Evolutionary conservation across 306 rosid genomes (phyloP), one percentile per base, ranked within the genome.

Genomic region (Malus asiatica): DNA sequence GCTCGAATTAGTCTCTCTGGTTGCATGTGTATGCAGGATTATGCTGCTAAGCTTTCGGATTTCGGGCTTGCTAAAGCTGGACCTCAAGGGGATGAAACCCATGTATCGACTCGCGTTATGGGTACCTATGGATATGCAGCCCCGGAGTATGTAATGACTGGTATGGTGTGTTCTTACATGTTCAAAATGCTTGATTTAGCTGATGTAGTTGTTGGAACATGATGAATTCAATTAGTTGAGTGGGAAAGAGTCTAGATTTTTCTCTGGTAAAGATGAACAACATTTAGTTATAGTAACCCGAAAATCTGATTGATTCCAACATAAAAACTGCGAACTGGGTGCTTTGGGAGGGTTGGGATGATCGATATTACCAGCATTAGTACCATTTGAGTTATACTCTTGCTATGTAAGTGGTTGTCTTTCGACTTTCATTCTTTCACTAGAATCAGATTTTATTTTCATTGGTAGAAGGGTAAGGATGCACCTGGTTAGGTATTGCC

Each of bases 91-190:
- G 98, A 93, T 76, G 98, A 93, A 79, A 93, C 98, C 73, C 98
- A 93, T 87, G 98, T 93, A 65, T 93, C 98, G 46, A 93, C 98
- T 67, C 88, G 98, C 74, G 98, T 93, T 75, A 93, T 93, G 98
- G 98, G 98, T 25, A 93, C 98, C 74, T 93, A 93, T 81, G 98
- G 98, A 61, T 93, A 93, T 86, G 98, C 98, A 52, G 98, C 98
- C 52, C 98, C 98, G 44, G 98, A 93, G 79, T 93, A 93, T 78
- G 98, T 93, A 68, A 93, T 93, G 98, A 93, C 98, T 83, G 98
- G 98, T 93, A 91, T 68, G 87, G 27, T 8, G 20, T 35, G 51
- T 76, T 74, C 51, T 72, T 60, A 23, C 66, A 23, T 81, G 67
- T 64, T 68, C 15, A 44, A 76, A 57, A 45, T 73, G 48, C 66